Base-by-base conservation (phyloP, 164 flowering plant species). In the Vitis cinerea region DNA sequence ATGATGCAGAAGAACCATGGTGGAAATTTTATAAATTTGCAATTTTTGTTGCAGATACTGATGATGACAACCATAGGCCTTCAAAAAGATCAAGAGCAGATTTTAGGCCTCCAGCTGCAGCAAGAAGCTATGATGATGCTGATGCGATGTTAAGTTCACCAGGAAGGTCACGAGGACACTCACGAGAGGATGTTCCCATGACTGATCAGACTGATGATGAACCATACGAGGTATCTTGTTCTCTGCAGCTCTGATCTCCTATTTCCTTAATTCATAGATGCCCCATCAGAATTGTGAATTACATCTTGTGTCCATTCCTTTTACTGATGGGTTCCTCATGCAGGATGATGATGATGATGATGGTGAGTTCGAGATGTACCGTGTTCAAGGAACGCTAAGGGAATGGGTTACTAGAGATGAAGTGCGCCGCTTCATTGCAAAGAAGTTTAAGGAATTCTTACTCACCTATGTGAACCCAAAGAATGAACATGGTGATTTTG, bases 351-450 rank as follows among this genome's bases (percentile, higher is more conserved):
- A 89, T 50, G 92, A 88, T 68, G 92, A 90, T 17, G 97, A 86
- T 61, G 94, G 75, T 10, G 99, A 90, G 73, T 84, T 78, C 70
- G 97, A 85, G 78, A 90, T 95, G 96, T 95, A 95, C 66, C 83
- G 86, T 57, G 93, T 91, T 54, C 99, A 95, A 72, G 99, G 99
- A 83, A 93, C 94, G 8, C 77, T 93, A 16, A 86, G 99, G 69
- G 99, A 95, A 75, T 93, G 98, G 98, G 99, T 95, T 62, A 93
- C 98, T 11, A 89, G 98, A 77, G 99, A 95, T 79, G 99, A 91
- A 85, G 97, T 95, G 9, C 92, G 99, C 2, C 88, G 98, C 14
- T 91, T 95, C 74, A 89, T 95, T 72, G 91, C 88, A 37, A 95
- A 83, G 81, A 95, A 93, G 74, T 93, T 93, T 74, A 91, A 83